Evolutionary conservation across 1,139 yeast species (phyloP).

Genomic region (Taphrina communis): DNA sequence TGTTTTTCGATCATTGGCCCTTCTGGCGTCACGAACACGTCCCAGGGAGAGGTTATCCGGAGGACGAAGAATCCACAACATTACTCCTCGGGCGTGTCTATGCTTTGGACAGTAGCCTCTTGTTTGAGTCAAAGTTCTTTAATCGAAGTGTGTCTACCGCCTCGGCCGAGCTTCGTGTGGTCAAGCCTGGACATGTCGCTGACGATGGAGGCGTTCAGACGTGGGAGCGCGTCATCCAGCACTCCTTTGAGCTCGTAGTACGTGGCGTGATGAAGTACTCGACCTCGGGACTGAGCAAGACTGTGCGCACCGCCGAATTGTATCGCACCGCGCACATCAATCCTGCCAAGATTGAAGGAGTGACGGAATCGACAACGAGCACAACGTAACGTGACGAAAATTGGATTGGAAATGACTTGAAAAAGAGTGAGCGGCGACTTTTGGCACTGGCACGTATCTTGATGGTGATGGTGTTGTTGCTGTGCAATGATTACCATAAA

Average conservation of each 20-base stretch:
- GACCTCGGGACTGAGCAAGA: slow-evolving; percentile 19
- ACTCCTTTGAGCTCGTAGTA: slow-evolving; percentile 84
- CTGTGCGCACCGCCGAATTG: slow-evolving; percentile 30
- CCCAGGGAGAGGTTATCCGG: slow-evolving; percentile 4
- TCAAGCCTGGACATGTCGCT: slow-evolving; percentile 77
- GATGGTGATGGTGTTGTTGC: no score
- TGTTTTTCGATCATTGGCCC: background rate
- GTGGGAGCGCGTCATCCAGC: slow-evolving; percentile 77
- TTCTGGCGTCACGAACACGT: slow-evolving; percentile 43
- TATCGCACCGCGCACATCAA: slow-evolving; percentile 27
- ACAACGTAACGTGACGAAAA: no score
- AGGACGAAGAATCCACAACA: slow-evolving; percentile 56
- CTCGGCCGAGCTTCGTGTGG: slow-evolving; percentile 70
- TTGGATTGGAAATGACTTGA: no score
- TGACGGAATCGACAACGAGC: background rate
- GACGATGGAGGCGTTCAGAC: slow-evolving; percentile 55
- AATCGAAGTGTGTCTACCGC: slow-evolving; percentile 52
- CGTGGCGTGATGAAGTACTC: slow-evolving; percentile 78
- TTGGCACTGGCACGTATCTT: no score
- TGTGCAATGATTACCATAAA: no score
- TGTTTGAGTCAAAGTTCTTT: slow-evolving; percentile 79
- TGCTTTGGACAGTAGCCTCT: slow-evolving; percentile 71
- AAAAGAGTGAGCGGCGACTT: no score
- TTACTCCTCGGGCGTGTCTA: slow-evolving; percentile 75
- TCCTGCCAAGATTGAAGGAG: slow-evolving; percentile 21